phyloP scores from a whole-genome alignment of 306 rosid species.

The Senna siamea region DNA sequence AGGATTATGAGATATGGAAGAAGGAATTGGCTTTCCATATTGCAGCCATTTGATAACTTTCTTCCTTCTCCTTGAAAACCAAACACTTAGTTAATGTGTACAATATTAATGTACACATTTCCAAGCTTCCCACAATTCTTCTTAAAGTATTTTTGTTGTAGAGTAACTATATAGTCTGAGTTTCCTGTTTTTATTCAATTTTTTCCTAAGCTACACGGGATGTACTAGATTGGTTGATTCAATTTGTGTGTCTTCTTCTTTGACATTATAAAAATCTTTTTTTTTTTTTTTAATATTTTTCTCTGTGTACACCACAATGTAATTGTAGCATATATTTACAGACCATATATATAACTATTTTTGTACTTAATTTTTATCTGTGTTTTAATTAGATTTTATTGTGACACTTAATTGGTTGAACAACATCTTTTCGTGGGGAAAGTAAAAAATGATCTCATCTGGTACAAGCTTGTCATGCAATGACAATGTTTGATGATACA shows the following conservation, averaged over 20 bases:
- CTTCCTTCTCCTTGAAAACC: conserved; percentile 57
- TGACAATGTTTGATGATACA: conserved; percentile 11
- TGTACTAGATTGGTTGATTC: background rate
- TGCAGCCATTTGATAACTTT: conserved; percentile 62
- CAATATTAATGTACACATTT: too few species aligned
- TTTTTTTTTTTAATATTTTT: too few species aligned
- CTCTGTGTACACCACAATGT: too few species aligned
- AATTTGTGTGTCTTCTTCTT: background rate
- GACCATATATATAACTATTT: too few species aligned
- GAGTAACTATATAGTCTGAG: background rate
- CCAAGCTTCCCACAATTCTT: too few species aligned
- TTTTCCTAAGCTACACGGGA: background rate
- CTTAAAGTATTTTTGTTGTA: background rate
- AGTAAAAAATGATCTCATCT: too few species aligned
- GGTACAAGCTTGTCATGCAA: background rate
- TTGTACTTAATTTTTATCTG: background rate
- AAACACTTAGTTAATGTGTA: too few species aligned
- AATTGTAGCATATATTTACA: too few species aligned
- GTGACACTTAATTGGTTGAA: too few species aligned
- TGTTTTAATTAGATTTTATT: too few species aligned
- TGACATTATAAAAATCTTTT: background rate
- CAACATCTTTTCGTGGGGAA: too few species aligned
- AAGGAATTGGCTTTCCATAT: conserved; percentile 62
- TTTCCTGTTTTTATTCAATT: background rate
- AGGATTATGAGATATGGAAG: conserved; percentile 56